These are phyloP conservation scores for Russula foetens DNA, from an alignment of 768 basidiomycete species.

Conservation along the genomic window DNA sequence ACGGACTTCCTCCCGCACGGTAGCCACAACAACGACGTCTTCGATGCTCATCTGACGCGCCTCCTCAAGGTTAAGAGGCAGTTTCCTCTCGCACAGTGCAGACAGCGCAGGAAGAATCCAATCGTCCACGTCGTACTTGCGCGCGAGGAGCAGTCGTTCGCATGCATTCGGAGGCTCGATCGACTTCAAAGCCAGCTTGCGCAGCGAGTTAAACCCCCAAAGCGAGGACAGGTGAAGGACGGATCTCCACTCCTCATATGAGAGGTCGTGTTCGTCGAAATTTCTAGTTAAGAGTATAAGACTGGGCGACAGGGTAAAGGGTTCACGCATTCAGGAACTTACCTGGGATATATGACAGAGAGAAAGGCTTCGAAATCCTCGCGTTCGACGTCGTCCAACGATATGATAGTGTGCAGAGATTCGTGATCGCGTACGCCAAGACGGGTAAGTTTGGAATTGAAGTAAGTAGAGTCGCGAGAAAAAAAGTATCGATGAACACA, in stretches of 20 bases:
- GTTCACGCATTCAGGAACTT: background rate
- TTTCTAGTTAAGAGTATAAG: background rate
- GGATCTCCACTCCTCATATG: slow-evolving; percentile 20
- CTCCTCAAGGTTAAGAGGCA: background rate
- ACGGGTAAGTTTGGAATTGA: background rate
- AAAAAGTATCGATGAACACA: slow-evolving; percentile 9
- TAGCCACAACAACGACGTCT: slow-evolving; percentile 6
- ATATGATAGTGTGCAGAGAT: background rate
- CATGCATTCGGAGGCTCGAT: background rate
- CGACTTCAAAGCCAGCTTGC: slow-evolving; percentile 1
- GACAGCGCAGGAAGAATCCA: slow-evolving; percentile 8
- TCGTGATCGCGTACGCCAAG: background rate
- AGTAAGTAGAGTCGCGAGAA: slow-evolving; percentile 6
- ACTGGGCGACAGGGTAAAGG: background rate
- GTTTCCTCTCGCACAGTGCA: background rate
- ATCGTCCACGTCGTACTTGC: background rate
- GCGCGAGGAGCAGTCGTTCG: slow-evolving; percentile 7
- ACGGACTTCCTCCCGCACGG: background rate
- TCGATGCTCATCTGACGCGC: background rate
- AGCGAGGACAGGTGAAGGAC: slow-evolving; percentile 19
- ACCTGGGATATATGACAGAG: slow-evolving; percentile 7
- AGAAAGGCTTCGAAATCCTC: slow-evolving; percentile 11
- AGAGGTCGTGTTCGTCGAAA: background rate
- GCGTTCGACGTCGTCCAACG: background rate
- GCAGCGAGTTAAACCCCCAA: slow-evolving; percentile 27